Evolutionary conservation across 169 alveolate genomes (phyloP), one percentile per base, ranked within the genome.

Genomic region (Plasmodium gallinaceum): DNA sequence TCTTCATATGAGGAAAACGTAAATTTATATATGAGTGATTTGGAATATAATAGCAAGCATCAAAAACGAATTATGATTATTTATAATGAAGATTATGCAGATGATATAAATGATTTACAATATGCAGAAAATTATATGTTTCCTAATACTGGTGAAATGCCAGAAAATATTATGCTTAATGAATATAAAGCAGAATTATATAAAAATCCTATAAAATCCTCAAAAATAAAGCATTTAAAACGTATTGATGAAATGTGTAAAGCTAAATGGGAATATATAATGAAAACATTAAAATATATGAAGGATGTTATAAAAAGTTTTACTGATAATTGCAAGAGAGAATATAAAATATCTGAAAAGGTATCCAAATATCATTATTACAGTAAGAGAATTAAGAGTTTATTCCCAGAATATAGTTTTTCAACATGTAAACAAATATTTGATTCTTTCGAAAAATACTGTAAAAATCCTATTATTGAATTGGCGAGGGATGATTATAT

Each of bases 141-240:
- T 24, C 80, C 80, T 18, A 16, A 70, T 45, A 16, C 45, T 16
- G 1, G 18, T 70, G 80, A 70, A 46, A 43, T 46, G 58, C 58
- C 64, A 12, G 80, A 70, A 60, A 48, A 64, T 42, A 20, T n/a
- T 32, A 20, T 20, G 46, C 72, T 64, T 64, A 43, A 70, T 57
- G 37, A 24, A 39, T 10, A 45, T 70, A 43, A 57, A 18, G 7
- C 58, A 46, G 45, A 22, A 39, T 70, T 45, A 3, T 12, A 46
- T 52, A 16, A 46, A 24, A 20, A 57, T 70, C 80, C 80, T 45
- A 48, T 9, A 18, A 4, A 0, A 16, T 8, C 20, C 16, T 14
- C 65, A 18, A 70, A 26, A 70, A 46, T 3, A 10, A 43, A 14
- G 2, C 45, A 43, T 16, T 9, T 9, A 16, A 70, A 12, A n/a